Base-by-base conservation (phyloP, 73 alveolate genomes). In the Paramecium tetraurelia region DNA sequence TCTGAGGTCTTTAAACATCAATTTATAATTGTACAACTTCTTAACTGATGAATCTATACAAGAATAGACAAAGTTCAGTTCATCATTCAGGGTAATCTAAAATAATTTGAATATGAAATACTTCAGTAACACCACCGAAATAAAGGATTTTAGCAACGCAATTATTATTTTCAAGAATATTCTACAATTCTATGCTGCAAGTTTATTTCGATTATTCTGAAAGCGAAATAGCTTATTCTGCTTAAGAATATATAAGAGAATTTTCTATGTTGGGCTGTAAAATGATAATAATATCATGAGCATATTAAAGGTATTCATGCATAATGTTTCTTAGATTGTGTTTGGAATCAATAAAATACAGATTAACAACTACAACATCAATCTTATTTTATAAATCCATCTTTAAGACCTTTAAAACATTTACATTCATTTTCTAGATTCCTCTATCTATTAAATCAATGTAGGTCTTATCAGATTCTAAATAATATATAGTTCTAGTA, bases 51-150 rank as follows among this genome's bases (percentile, higher is more conserved):
- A 22, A 80, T 27, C 50, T 14, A 80, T 20, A 80, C 90, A 80
- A 80, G 76, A 44, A 48, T 80, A 80, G 1, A 80, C 46, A 80
- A 44, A 80, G n/a, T 80, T 80, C 0, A 80, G 46, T 48, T 80
- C 90, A 44, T 80, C 90, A 80, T 80, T 80, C 8, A 80, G 21
- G 4, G 36, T 44, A 11, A 80, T 80, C 87, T 75, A 75, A 18
- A 8, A 53, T 53, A 53, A n/a, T 4, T 22, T 7, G 18, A 4
- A 36, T 10, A 35, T 29, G 12, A 12, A 35, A 33, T 75, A 75
- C 87, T 80, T 80, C 90, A 18, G 76, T 31, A 3, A 48, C 90
- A 20, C 57, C 90, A 24, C 90, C 90, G 46, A 80, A 80, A 44
- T 80, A 80, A 22, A 80, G 53, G 8, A 80, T 43, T 43, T 80